Evolutionary conservation across 768 basidiomycete genomes (phyloP), one percentile per base, ranked within the genome.

Genomic region (Xerocomellus amylosporus): DNA sequence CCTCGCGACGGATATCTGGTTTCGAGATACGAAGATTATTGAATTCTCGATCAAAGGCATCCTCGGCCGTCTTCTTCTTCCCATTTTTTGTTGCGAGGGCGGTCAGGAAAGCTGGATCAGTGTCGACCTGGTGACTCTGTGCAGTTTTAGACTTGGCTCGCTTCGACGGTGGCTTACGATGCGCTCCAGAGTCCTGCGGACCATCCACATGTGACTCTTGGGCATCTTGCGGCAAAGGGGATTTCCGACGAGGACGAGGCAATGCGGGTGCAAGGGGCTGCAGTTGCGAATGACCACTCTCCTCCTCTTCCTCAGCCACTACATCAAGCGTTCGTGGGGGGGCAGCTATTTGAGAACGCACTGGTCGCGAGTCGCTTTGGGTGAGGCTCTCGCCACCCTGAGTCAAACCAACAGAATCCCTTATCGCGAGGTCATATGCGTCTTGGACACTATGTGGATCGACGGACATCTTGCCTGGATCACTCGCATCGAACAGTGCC

Each of bases 31-130:
- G 83, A 52, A 91, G 73, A 41, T 85, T 82, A 64, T 90, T 89
- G 63, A 92, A 92, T 53, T 91, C 89, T 17, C 85, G 78, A 70
- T 92, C 89, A 55, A 88, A 88, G 5, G 75, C 75, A 62, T 88
- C 86, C 64, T 88, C 87, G 2, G 71, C 59, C 58, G 71, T 58
- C 63, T 79, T 85, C 74, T 85, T 88, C 1, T 83, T 85, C 19
- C 78, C 77, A 62, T 88, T 90, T 20, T 75, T 86, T 2, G 87
- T 87, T 9, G 88, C 87, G 26, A 91, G 73, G 0, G 89, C 89
- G 55, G 83, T 85, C 28, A 90, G 72, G 64, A 90, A 90, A 0
- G 77, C 80, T 2, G 72, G 73, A 59, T 90, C 88, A n/a, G 74
- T 82, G 63, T 91, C 89, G 1, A 72, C 39, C 5, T 37, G 41